Evolutionary conservation across 78 protist species (phyloP).

Genomic region (Kipferlia bialata): DNA sequence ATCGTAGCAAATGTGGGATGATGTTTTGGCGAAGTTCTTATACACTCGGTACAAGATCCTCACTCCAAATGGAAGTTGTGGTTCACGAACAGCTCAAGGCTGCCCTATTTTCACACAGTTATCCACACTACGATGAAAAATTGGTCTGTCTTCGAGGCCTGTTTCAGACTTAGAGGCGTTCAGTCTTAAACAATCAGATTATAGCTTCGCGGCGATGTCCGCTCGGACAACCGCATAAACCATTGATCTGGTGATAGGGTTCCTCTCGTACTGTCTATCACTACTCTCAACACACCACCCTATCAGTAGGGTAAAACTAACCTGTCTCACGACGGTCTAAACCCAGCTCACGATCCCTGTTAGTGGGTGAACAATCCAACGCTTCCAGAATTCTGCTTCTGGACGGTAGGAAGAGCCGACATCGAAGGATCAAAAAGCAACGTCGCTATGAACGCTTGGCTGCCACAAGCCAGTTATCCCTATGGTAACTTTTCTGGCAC

Average conservation of each 20-base stretch:
- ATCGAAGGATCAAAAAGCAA: constrained; percentile 79
- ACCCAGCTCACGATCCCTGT: too few relatives aligned
- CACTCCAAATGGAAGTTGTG: too few relatives aligned
- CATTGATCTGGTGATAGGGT: constrained; percentile 45
- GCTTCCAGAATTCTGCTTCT: constrained; percentile 53
- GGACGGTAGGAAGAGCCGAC: constrained; percentile 71
- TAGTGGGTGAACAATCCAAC: too few relatives aligned
- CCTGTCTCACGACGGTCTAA: too few relatives aligned
- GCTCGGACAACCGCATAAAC: constrained; percentile 36
- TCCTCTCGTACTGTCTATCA: constrained; percentile 63
- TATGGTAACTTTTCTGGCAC: too few relatives aligned
- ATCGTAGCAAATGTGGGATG: background rate
- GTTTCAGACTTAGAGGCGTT: constrained; percentile 63
- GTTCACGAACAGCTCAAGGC: background rate
- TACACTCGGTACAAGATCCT: too few relatives aligned
- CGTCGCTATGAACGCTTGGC: too few relatives aligned
- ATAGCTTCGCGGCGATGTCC: constrained; percentile 43
- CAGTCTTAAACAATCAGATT: constrained; percentile 44
- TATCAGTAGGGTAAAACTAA: constrained; percentile 67
- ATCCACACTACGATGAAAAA: background rate
- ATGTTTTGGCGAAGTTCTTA: background rate
- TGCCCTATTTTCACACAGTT: background rate
- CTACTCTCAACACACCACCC: constrained; percentile 28
- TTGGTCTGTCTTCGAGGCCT: constrained; percentile 11
- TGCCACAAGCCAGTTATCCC: too few relatives aligned